Conservation (phyloP, 495 filamentous ascomycete genomes). For the Aspergillus sclerotioniger region DNA sequence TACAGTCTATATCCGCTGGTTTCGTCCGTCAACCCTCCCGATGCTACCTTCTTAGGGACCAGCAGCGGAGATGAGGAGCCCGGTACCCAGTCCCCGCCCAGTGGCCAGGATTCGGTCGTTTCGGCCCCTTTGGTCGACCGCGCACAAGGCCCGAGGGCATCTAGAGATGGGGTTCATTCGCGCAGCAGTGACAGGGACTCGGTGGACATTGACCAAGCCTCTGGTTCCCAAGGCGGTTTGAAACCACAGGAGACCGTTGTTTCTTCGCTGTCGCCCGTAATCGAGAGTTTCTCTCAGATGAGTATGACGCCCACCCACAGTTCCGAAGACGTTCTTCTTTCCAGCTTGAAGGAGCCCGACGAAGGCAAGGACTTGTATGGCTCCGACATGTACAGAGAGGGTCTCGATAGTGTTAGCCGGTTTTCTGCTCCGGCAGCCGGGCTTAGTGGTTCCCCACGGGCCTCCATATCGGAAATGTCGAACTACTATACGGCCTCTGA, state of each 20-base stretch:
- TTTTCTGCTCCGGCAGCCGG: slow-evolving; percentile 44
- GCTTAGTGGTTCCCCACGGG: slow-evolving; percentile 30
- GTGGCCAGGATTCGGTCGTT: slow-evolving; percentile 23
- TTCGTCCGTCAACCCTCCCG: slow-evolving; percentile 26
- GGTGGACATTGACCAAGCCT: slow-evolving; percentile 5
- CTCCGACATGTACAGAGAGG: slow-evolving; percentile 42
- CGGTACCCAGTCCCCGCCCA: slow-evolving; percentile 17
- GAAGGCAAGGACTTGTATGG: slow-evolving; percentile 25
- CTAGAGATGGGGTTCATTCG: slow-evolving; percentile 4
- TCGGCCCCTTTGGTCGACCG: slow-evolving; percentile 20
- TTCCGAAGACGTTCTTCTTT: slow-evolving; percentile 20
- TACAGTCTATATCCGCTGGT: slow-evolving; percentile 29
- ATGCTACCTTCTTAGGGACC: slow-evolving; percentile 51
- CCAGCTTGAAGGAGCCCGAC: slow-evolving; percentile 26
- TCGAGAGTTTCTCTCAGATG: slow-evolving; percentile 31
- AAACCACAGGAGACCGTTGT: slow-evolving; percentile 18
- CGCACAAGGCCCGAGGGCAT: slow-evolving; percentile 7
- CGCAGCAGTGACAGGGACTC: slow-evolving; percentile 9
- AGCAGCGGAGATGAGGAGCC: slow-evolving; percentile 50
- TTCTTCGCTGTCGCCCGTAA: slow-evolving; percentile 30
- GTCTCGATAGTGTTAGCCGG: slow-evolving; percentile 23
- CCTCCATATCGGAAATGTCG: slow-evolving; percentile 40
- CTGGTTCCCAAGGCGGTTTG: slow-evolving; percentile 22
- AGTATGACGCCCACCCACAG: slow-evolving; percentile 15
- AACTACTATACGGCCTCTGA: slow-evolving; percentile 51